Evolutionary conservation across 73 alveolate species (phyloP).

Genomic region (Stentor coeruleus): DNA sequence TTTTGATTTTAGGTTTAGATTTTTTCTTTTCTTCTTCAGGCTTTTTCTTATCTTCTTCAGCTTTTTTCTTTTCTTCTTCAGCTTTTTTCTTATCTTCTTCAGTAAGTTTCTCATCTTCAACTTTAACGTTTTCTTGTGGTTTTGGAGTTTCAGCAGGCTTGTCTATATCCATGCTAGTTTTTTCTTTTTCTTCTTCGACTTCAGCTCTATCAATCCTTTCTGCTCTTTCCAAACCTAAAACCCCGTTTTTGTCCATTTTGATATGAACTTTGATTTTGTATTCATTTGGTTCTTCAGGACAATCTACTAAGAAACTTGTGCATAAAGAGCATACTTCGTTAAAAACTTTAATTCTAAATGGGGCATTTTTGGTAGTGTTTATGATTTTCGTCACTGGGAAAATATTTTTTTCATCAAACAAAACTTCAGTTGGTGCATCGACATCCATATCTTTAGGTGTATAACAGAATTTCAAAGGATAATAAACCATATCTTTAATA

Average conservation of each 20-base stretch:
- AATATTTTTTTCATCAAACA: slow-evolving; percentile 43
- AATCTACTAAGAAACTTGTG: slow-evolving; percentile 44
- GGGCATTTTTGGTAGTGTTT: slow-evolving; percentile 60
- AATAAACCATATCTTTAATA: slow-evolving; percentile 74
- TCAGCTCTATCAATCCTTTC: slow-evolving; percentile 53
- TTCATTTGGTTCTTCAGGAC: slow-evolving; percentile 54
- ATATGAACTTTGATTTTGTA: slow-evolving; percentile 53
- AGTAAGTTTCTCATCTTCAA: slow-evolving; percentile 28
- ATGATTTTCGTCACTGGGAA: slow-evolving; percentile 70
- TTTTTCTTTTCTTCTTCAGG: slow-evolving; percentile 52
- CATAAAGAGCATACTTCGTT: slow-evolving; percentile 44
- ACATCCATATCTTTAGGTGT: slow-evolving; percentile 35
- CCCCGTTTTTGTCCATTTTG: slow-evolving; percentile 54
- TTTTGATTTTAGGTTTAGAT: slow-evolving; percentile 49
- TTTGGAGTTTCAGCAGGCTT: slow-evolving; percentile 33
- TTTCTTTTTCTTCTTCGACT: slow-evolving; percentile 40
- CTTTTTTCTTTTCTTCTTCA: slow-evolving; percentile 47
- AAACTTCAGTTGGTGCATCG: slow-evolving; percentile 40
- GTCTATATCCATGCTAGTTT: slow-evolving; percentile 43
- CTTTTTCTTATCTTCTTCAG: slow-evolving; percentile 34
- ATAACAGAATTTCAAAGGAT: slow-evolving; percentile 76
- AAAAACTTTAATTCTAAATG: slow-evolving; percentile 52
- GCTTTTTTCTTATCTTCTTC: slow-evolving; percentile 31
- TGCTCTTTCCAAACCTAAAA: slow-evolving; percentile 57
- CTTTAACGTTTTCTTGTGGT: slow-evolving; percentile 29